Conservation (phyloP, 2,329 filamentous ascomycete species). For the Colletotrichum sidae region DNA sequence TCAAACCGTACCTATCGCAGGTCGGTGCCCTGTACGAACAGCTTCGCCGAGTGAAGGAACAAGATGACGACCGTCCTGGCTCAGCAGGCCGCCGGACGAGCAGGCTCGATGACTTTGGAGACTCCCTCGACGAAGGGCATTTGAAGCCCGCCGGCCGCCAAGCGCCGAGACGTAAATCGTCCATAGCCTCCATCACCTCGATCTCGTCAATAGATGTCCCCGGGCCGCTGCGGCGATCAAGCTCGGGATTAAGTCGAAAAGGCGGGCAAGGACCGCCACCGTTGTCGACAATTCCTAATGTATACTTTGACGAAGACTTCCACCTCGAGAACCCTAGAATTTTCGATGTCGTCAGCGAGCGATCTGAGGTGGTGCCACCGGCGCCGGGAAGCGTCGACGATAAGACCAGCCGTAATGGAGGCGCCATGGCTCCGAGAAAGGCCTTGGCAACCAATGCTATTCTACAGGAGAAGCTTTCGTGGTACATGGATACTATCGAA, state of each 20-base stretch:
- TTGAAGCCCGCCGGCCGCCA: constrained; percentile 58
- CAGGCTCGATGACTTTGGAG: constrained; percentile 57
- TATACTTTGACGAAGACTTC: constrained; percentile 97
- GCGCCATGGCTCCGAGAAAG: constrained; percentile 76
- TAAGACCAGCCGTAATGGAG: constrained; percentile 67
- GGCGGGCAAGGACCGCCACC: constrained; percentile 81
- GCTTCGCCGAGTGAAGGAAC: constrained; percentile 84
- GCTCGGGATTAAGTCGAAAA: constrained; percentile 65
- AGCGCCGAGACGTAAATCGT: constrained; percentile 53
- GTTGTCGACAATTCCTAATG: constrained; percentile 87
- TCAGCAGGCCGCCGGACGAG: constrained; percentile 47
- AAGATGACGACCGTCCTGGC: constrained; percentile 67
- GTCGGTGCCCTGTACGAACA: constrained; percentile 91
- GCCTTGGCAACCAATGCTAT: constrained; percentile 96
- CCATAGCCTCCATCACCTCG: constrained; percentile 60
- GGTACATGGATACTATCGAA: constrained; percentile 99
- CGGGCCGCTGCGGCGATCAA: constrained; percentile 56
- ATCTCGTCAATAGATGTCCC: constrained; percentile 61
- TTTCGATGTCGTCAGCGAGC: constrained; percentile 96
- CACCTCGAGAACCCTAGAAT: constrained; percentile 95
- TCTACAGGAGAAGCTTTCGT: constrained; percentile 96
- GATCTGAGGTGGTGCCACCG: constrained; percentile 91
- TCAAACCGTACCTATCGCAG: constrained; percentile 85
- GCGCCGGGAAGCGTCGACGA: constrained; percentile 66
- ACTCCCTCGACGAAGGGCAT: constrained; percentile 55